Percentiles rank a stretch among this genome's conserved stretches.
Conservation (phyloP, 2,329 filamentous ascomycete species). For the Fusarium dlaminii region DNA sequence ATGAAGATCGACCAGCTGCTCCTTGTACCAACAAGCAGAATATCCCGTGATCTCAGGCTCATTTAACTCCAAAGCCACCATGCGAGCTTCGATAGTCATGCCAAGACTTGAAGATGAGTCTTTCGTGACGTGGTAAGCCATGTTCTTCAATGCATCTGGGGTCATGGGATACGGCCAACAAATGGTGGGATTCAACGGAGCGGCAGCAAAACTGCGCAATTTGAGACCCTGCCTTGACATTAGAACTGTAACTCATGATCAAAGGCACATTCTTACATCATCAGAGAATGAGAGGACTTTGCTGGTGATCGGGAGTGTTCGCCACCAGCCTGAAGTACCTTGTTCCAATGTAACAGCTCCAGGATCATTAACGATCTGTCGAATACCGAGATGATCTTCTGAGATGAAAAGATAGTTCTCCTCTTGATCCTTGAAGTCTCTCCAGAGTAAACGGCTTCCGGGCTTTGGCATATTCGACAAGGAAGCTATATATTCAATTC, state of each 20-base stretch:
- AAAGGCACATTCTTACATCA: constrained; percentile 6
- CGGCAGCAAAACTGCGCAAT: constrained; percentile 1
- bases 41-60: constrained; percentile 9
- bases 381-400: constrained; percentile 29
- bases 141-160: neutral
- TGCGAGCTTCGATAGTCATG: neutral
- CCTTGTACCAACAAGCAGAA: constrained; percentile 17
- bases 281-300: neutral
- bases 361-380: neutral
- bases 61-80: constrained; percentile 18
- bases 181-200: neutral
- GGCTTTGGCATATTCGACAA: constrained; percentile 4
- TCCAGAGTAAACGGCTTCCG: constrained; percentile 6
- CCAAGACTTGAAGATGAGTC: neutral
- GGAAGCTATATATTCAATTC: constrained; percentile 17
- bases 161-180: constrained; percentile 17
- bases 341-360: neutral
- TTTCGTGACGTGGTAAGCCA: constrained; percentile 4
- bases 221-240: constrained; percentile 16
- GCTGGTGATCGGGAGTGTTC: constrained; percentile 1
- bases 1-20: neutral
- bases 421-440: neutral
- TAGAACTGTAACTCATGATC: neutral
- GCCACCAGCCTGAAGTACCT: constrained; percentile 11
- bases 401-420: constrained; percentile 4